These are phyloP conservation scores for Lithospermum erythrorhizon DNA, from an alignment of 257 asterid species.

Conservation along the genomic window DNA sequence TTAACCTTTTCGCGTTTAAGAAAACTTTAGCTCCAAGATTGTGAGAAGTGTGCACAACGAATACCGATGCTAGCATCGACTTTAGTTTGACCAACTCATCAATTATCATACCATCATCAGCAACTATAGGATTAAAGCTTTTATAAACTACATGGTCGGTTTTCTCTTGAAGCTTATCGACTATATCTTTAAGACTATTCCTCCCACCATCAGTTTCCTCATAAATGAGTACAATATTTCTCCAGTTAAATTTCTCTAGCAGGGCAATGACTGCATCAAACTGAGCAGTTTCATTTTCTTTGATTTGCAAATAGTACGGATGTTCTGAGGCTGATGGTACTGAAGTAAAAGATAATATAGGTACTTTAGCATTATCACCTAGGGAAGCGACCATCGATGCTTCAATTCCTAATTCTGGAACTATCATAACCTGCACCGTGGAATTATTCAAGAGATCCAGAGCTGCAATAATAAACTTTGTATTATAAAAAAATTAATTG, in stretches of 20 bases:
- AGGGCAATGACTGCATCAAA: constrained; percentile 27
- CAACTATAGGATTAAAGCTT: constrained; percentile 13
- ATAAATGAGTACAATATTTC: constrained; percentile 17
- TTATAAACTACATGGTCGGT: constrained; percentile 7
- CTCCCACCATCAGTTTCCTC: constrained; percentile 18
- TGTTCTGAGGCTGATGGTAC: constrained; percentile 7
- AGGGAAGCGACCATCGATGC: constrained; percentile 21
- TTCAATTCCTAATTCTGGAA: constrained; percentile 18
- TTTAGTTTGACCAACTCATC: constrained; percentile 18
- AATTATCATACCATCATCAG: constrained; percentile 9
- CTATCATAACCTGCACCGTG: constrained; percentile 22
- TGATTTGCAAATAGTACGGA: constrained; percentile 30
- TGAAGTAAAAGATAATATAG: constrained; percentile 27
- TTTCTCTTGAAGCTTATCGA: constrained; percentile 12
- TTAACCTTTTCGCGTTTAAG: constrained; percentile 18
- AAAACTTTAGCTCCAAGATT: constrained; percentile 24
- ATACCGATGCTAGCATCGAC: constrained; percentile 10
- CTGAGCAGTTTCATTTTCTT: constrained; percentile 22
- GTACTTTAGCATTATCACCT: constrained; percentile 20
- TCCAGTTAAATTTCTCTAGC: constrained; percentile 26
- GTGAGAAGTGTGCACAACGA: constrained; percentile 29
- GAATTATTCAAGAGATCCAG: constrained; percentile 28
- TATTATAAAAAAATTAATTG: too few relatives aligned
- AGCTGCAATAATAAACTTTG: constrained; percentile 13
- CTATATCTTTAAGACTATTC: constrained; percentile 15